A percentile compares a stretch with the other conserved stretches of the same genome.
phyloP scores from a whole-genome alignment of 768 basidiomycete species.

The Chalciporus piperatus region DNA sequence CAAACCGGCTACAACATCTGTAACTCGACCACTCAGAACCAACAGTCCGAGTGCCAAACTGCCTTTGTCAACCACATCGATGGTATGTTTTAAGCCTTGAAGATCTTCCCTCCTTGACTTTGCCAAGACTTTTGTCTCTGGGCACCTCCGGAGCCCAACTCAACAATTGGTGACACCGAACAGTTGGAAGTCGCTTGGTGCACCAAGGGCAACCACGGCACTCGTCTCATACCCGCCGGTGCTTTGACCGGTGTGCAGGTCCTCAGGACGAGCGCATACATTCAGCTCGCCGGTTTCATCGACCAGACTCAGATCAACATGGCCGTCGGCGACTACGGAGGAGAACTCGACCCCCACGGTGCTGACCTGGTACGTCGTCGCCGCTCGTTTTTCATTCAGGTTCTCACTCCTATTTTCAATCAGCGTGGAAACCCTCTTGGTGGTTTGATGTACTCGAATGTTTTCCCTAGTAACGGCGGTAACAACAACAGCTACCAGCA shows the following conservation, averaged over 20 bases:
- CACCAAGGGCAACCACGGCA: conserved; percentile 59
- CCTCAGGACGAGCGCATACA: conserved; percentile 54
- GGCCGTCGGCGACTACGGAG: conserved; percentile 54
- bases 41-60: conserved; percentile 67
- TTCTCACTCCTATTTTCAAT: conserved; percentile 1
- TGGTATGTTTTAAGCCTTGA: conserved; percentile 23
- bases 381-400: conserved; percentile 4
- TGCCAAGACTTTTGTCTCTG: conserved; percentile 69
- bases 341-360: conserved; percentile 77
- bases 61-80: conserved; percentile 54
- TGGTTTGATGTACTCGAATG: conserved; percentile 63
- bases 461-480: conserved; percentile 40
- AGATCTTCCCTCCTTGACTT: not conserved
- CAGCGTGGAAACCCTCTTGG: conserved; percentile 83
- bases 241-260: conserved; percentile 65
- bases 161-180: conserved; percentile 64
- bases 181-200: conserved; percentile 73
- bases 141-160: conserved; percentile 49
- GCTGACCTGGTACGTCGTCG: conserved; percentile 51
- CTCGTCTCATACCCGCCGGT: conserved; percentile 66
- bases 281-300: conserved; percentile 61
- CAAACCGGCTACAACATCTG: conserved; percentile 68
- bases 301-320: conserved; percentile 62
- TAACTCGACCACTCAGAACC: conserved; percentile 65
- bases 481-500: conserved; percentile 47